Percentiles rank a stretch among this genome's conserved stretches.
phyloP scores from a whole-genome alignment of 1,284 basidiomycete species.

The Ganoderma leucocontextum region DNA sequence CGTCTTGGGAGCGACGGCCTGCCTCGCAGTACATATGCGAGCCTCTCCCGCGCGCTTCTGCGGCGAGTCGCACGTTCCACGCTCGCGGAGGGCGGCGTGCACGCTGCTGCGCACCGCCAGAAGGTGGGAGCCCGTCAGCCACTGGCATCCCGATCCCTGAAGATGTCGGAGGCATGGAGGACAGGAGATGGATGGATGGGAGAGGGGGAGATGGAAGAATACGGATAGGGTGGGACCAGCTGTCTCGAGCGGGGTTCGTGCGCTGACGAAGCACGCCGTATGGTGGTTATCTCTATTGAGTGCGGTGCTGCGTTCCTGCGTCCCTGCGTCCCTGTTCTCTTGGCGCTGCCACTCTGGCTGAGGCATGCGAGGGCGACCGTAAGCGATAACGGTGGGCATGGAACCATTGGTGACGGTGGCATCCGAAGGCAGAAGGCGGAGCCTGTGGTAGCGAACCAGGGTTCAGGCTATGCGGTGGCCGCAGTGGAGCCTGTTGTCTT shows the following conservation, averaged over 20 bases:
- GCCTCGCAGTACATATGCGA: neutral
- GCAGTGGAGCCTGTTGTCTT: neutral
- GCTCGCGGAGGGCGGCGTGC: constrained; percentile 17
- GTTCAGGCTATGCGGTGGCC: neutral
- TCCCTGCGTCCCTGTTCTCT: neutral
- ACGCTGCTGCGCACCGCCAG: constrained; percentile 21
- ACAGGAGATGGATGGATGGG: constrained; percentile 3
- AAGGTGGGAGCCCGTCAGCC: neutral
- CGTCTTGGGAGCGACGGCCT: constrained; percentile 8
- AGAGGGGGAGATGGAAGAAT: neutral
- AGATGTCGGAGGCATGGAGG: neutral
- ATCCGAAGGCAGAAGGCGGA: neutral
- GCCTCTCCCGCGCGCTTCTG: neutral
- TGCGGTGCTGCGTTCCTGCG: neutral
- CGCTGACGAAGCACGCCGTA: neutral
- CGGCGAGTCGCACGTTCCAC: constrained; percentile 6
- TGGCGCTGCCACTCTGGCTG: neutral
- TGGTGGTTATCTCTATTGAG: constrained; percentile 4
- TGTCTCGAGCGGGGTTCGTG: constrained; percentile 6
- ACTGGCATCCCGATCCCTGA: neutral
- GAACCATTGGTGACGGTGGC: neutral
- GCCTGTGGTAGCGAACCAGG: neutral
- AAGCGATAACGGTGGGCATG: neutral
- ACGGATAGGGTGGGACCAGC: constrained; percentile 5
- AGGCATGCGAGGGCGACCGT: neutral